phyloP scores from a whole-genome alignment of 2,329 filamentous ascomycete genomes.

The Aspergillus sp. region DNA sequence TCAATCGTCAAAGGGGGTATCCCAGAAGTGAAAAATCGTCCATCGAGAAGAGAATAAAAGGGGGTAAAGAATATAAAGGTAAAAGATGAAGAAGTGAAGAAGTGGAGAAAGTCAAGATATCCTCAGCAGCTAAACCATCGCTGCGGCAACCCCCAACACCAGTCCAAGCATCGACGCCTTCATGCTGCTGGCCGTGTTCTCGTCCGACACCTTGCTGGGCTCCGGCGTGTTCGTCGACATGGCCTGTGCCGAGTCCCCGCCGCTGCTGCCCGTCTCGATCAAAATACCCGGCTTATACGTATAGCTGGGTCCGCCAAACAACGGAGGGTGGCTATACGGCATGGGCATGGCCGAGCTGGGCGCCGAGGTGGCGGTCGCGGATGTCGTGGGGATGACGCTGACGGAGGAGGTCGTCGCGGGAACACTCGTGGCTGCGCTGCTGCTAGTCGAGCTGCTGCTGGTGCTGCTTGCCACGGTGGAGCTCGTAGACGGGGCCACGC shows the following conservation, averaged over 20 bases:
- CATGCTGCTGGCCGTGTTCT: slow-evolving; percentile 11
- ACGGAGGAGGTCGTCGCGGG: slow-evolving; percentile 4
- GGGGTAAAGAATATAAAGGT: neutral
- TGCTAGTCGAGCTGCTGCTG: slow-evolving; percentile 11
- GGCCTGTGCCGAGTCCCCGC: neutral
- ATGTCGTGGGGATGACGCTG: slow-evolving; percentile 10
- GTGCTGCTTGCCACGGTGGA: slow-evolving; percentile 13
- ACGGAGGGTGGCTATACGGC: slow-evolving; percentile 7
- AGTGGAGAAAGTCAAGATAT: neutral
- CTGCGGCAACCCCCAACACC: slow-evolving; percentile 16
- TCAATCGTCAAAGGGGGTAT: slow-evolving; percentile 5
- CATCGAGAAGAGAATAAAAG: neutral
- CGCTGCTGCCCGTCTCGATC: neutral
- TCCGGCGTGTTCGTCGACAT: neutral
- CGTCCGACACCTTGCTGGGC: neutral
- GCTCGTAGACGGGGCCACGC: slow-evolving; percentile 10
- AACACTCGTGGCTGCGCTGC: slow-evolving; percentile 8
- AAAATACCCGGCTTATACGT: slow-evolving; percentile 5
- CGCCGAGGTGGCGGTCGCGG: slow-evolving; percentile 17
- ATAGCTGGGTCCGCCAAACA: slow-evolving; percentile 14
- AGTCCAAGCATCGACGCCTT: slow-evolving; percentile 18
- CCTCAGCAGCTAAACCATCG: slow-evolving; percentile 4
- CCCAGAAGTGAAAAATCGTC: neutral
- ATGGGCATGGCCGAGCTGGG: slow-evolving; percentile 19
- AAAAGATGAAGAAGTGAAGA: neutral